A percentile compares a stretch with the other conserved stretches of the same genome.
These are phyloP conservation scores for Komagataella pseudopastoris DNA, from an alignment of 805 yeast genomes.

Conservation along the genomic window DNA sequence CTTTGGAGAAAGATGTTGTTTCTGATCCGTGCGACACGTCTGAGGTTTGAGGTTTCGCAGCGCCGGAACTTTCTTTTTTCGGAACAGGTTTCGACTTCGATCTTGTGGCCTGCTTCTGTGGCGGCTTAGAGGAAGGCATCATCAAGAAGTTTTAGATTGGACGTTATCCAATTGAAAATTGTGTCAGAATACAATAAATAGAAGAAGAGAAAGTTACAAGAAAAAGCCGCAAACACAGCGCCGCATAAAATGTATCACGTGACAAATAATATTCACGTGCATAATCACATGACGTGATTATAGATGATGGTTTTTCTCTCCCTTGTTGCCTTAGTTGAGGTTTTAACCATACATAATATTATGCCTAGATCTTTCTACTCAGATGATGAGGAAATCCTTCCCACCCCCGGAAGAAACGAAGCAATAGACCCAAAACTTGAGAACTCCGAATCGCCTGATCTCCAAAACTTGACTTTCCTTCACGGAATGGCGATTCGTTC, in stretches of 20 bases:
- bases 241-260: neutral
- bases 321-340: neutral
- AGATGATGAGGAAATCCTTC: slow-evolving; percentile 33
- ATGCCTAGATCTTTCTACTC: slow-evolving; percentile 30
- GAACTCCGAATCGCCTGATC: slow-evolving; percentile 19
- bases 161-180: neutral
- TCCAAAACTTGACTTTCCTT: slow-evolving; percentile 23
- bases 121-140: neutral
- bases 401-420: slow-evolving; percentile 33
- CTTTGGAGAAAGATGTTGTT: neutral
- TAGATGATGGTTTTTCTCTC: neutral
- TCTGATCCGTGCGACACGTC: neutral
- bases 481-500: slow-evolving; percentile 44
- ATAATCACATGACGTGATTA: neutral
- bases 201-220: neutral
- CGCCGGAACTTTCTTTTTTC: neutral
- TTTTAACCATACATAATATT: neutral
- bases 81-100: neutral
- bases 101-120: neutral
- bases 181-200: neutral
- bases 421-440: slow-evolving; percentile 22
- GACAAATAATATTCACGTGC: neutral
- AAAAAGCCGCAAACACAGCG: neutral
- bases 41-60: neutral
- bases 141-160: neutral